Evolutionary conservation across 1,139 yeast genomes (phyloP).

Genomic region (Maudiozyma humilis): DNA sequence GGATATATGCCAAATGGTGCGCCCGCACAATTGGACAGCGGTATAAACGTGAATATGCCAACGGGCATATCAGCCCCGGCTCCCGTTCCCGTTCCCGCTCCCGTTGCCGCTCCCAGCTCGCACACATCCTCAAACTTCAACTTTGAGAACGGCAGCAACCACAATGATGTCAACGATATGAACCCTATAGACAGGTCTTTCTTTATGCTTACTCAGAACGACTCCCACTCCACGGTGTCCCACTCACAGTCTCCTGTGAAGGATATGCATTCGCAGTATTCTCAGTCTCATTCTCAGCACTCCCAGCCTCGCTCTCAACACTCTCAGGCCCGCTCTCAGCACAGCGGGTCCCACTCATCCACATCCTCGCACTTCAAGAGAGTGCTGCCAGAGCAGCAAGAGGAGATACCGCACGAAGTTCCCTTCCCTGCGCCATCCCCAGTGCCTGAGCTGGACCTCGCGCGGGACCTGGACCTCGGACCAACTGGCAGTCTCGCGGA

Average conservation of each 20-base stretch:
- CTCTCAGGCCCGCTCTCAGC: no score
- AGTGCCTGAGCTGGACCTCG: neutral
- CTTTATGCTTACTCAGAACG: constrained; percentile 27
- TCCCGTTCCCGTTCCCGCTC: neutral
- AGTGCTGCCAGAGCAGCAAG: neutral
- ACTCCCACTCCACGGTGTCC: constrained; percentile 6
- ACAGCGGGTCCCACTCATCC: no score
- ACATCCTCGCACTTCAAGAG: constrained; percentile 4
- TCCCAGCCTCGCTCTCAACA: no score
- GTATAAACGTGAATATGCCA: neutral
- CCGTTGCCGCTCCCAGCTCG: neutral
- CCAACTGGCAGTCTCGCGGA: no score
- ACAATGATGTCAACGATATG: constrained; percentile 8
- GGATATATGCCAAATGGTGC: neutral
- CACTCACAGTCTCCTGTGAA: neutral
- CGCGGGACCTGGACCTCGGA: neutral
- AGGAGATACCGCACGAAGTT: neutral
- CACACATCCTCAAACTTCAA: neutral
- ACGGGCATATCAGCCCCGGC: neutral
- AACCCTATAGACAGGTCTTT: constrained; percentile 29
- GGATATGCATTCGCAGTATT: neutral
- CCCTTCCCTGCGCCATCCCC: neutral
- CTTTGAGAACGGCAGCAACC: neutral
- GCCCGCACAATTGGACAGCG: neutral
- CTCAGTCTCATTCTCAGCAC: neutral